phyloP scores from a whole-genome alignment of 1,284 basidiomycete species.

The Ceratobasidium sp. region DNA sequence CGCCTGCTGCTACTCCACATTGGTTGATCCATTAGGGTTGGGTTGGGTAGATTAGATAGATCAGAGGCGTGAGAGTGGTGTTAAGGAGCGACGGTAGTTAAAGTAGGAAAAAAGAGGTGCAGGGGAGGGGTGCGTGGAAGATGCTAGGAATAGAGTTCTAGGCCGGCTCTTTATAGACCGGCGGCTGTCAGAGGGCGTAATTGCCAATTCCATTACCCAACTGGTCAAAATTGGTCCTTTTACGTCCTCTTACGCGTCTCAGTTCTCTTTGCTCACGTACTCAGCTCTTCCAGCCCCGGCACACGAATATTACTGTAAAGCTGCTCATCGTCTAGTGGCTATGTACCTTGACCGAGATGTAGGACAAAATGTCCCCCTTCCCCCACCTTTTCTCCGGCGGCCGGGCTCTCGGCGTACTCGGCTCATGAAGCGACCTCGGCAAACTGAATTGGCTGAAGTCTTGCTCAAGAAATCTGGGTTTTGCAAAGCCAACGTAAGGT shows the following conservation, averaged over 20 bases:
- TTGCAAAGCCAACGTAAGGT: too few species aligned
- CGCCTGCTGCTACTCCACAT: slow-evolving; percentile 9
- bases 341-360: too few species aligned
- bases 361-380: too few species aligned
- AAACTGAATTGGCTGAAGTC: too few species aligned
- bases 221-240: neutral
- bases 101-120: neutral
- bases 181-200: neutral
- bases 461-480: too few species aligned
- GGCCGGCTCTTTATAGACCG: neutral
- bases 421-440: too few species aligned
- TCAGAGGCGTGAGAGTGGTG: neutral
- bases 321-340: too few species aligned
- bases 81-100: slow-evolving; percentile 17
- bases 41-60: neutral
- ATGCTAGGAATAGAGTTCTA: neutral
- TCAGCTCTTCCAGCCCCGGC: too few species aligned
- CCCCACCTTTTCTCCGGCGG: too few species aligned
- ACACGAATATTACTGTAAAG: too few species aligned
- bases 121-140: slow-evolving; percentile 5
- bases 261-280: too few species aligned
- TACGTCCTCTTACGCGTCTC: neutral
- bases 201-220: neutral
- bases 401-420: too few species aligned
- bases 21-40: slow-evolving; percentile 9